Evolutionary conservation across 495 filamentous ascomycete species (phyloP), one percentile per base, ranked within the genome.

Genomic region (Haplographium delicatum): DNA sequence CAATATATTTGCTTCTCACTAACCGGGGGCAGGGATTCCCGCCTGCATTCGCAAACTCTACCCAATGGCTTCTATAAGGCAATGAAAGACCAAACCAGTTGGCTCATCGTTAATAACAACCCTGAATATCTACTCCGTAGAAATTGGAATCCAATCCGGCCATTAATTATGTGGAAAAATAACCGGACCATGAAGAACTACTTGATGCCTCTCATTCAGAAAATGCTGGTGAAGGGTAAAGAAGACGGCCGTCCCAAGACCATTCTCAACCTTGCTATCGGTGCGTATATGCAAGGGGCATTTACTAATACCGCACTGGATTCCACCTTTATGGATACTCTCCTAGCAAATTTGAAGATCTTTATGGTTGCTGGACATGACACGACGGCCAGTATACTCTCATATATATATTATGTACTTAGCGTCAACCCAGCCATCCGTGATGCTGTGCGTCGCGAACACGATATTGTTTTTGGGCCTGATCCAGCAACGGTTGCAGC

Each of bases 341-440:
- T 38, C 19, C 16, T 11, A 23, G 28, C n/a, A 25, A 40, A 35
- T 18, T 13, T 70, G 26, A 60, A 60, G 26, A 54, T 54, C n/a
- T 69, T 72, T 51, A 44, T 72, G 23, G 64, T 72, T 44, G 65
- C 68, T 1, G 69, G 68, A 2, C 65, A 69, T 23, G 68, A 69
- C 44, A 72, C 68, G 7, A 72, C 62, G 1, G 54, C 51, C 27
- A 50, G 37, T 37, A 61, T 61, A 19, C 56, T 70, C 11, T 60
- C 42, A 41, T 68, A 62, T 30, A 46, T 50, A 11, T 60, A 30
- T 35, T 62, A 67, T 47, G 35, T 64, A 11, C 60, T 72, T 11
- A 39, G 37, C 9, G 52, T 20, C 10, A 33, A 70, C 40, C 59
- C 60, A 4, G 42, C 53, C 0, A 33, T 26, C 38, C 48, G 62